These are phyloP conservation scores for Recurvomyces mirabilis DNA, from an alignment of 495 filamentous ascomycete species.

Conservation along the genomic window DNA sequence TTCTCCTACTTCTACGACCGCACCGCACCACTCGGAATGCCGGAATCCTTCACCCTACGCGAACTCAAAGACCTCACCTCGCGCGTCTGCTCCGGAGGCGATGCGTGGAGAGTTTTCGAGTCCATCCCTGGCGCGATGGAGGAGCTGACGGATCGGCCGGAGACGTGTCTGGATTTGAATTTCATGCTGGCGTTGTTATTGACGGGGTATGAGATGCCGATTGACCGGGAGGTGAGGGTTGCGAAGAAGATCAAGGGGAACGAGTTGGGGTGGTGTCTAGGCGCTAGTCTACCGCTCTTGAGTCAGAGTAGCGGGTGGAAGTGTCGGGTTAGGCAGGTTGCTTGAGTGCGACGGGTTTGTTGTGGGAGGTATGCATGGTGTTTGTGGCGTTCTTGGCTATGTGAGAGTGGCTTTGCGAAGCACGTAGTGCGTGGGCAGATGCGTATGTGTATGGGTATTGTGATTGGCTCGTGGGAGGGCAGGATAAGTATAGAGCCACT, in stretches of 20 bases:
- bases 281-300: slow-evolving; percentile 73
- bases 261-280: slow-evolving; percentile 95
- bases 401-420: no score
- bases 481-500: no score
- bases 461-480: no score
- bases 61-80: slow-evolving; percentile 76
- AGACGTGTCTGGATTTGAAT: slow-evolving; percentile 87
- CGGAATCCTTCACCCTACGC: slow-evolving; percentile 77
- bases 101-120: slow-evolving; percentile 65
- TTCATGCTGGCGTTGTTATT: slow-evolving; percentile 89
- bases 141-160: slow-evolving; percentile 67
- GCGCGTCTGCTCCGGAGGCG: slow-evolving; percentile 66
- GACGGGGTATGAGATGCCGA: slow-evolving; percentile 95
- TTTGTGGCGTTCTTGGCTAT: no score
- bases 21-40: slow-evolving; percentile 83
- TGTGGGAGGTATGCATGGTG: no score
- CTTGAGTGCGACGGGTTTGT: no score
- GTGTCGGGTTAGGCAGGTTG: slow-evolving; percentile 56
- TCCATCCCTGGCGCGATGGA: slow-evolving; percentile 58
- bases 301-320: slow-evolving; percentile 65
- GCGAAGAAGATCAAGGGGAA: slow-evolving; percentile 98
- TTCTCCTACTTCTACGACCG: slow-evolving; percentile 98
- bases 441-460: no score
- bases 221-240: slow-evolving; percentile 89
- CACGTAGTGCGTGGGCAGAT: no score